phyloP scores from a whole-genome alignment of 169 alveolate species.

The Plasmodium inui region DNA sequence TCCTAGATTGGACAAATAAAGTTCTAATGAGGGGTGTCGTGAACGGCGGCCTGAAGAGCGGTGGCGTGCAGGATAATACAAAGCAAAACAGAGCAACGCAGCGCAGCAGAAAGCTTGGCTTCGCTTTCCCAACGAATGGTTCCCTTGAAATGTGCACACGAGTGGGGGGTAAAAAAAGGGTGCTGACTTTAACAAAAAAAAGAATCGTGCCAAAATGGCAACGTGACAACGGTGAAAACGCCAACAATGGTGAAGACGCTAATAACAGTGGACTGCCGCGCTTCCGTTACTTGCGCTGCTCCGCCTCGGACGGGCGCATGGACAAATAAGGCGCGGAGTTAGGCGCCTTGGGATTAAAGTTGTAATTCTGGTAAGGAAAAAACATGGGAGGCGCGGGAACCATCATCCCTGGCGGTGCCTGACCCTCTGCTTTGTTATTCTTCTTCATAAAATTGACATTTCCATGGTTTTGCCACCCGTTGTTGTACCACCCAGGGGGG shows the following conservation, averaged over 20 bases:
- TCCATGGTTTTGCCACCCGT: neutral
- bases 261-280: neutral
- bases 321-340: constrained; percentile 39
- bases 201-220: neutral
- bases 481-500: neutral
- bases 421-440: neutral
- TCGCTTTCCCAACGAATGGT: neutral
- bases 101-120: neutral
- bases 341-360: constrained; percentile 8
- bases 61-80: neutral
- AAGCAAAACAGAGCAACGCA: neutral
- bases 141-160: neutral
- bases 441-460: neutral
- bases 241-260: too few species aligned
- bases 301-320: constrained; percentile 72
- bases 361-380: neutral
- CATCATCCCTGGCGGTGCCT: neutral
- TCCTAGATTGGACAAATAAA: neutral
- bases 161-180: neutral
- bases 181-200: neutral
- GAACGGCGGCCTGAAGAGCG: neutral
- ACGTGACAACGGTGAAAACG: neutral
- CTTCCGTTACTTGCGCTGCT: constrained; percentile 31
- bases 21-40: neutral
- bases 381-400: constrained; percentile 2